Evolutionary conservation across 768 basidiomycete species (phyloP).

Genomic region (Thelephora ganbajun): DNA sequence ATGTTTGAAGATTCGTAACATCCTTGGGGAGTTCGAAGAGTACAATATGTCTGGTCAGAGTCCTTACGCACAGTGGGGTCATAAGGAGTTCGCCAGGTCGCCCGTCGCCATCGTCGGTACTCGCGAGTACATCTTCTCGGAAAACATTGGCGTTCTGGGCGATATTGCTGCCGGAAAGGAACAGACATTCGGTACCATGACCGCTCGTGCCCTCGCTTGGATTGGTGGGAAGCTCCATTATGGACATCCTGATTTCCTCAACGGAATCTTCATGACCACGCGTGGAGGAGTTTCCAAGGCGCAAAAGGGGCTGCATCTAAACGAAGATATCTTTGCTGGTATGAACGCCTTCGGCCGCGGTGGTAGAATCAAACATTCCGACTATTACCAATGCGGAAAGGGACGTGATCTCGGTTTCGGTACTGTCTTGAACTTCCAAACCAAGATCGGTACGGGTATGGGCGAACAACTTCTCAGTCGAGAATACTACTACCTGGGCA

Average conservation of each 20-base stretch:
- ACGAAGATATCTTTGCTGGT: conserved; percentile 99
- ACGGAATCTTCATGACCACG: conserved; percentile 95
- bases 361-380: conserved; percentile 97
- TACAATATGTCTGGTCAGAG: conserved; percentile 82
- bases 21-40: conserved; percentile 96
- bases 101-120: conserved; percentile 98
- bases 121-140: conserved; percentile 99
- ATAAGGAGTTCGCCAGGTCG: conserved; percentile 79
- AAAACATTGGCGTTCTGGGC: conserved; percentile 97
- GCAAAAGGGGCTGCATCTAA: conserved; percentile 95
- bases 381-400: conserved; percentile 99
- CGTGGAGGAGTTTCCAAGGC: conserved; percentile 98
- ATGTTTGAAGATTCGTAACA: conserved; percentile 95
- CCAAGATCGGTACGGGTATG: conserved; percentile 99
- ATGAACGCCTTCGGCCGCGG: conserved; percentile 99
- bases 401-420: conserved; percentile 99
- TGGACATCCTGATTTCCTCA: conserved; percentile 98
- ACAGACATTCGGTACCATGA: conserved; percentile 98
- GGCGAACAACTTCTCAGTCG: conserved; percentile 99
- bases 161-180: conserved; percentile 99
- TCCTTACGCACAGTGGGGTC: conserved; percentile 92
- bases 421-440: conserved; percentile 98
- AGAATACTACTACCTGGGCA: conserved; percentile 98
- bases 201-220: conserved; percentile 88
- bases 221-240: conserved; percentile 98